These are phyloP conservation scores for Triticum urartu DNA, from an alignment of 176 grass and related monocot species.

Conservation along the genomic window DNA sequence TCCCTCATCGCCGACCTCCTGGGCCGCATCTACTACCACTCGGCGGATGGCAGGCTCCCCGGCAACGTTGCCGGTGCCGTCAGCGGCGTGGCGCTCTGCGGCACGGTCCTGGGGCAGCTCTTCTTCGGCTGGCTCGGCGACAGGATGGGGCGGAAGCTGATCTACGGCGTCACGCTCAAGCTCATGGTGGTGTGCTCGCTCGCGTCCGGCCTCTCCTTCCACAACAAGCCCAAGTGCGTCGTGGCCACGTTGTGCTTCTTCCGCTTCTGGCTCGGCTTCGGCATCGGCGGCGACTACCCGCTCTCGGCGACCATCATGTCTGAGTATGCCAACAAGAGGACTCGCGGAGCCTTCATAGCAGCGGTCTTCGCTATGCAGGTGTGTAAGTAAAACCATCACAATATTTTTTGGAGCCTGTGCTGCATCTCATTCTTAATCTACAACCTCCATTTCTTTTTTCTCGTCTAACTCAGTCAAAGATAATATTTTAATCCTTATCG, in stretches of 20 bases:
- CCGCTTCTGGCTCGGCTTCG: slow-evolving; percentile 1
- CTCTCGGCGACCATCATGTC: background rate
- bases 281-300: background rate
- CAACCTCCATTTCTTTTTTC: too few species aligned
- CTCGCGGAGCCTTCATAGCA: background rate
- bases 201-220: slow-evolving; percentile 7
- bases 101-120: slow-evolving; percentile 31
- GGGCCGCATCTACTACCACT: background rate
- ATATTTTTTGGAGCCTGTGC: too few species aligned
- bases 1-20: background rate
- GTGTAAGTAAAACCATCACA: background rate
- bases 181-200: slow-evolving; percentile 6
- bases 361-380: slow-evolving; percentile 4
- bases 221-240: background rate
- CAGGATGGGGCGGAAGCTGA: slow-evolving; percentile 27
- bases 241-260: background rate
- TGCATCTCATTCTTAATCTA: too few species aligned
- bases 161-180: background rate
- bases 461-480: too few species aligned
- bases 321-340: slow-evolving; percentile 1
- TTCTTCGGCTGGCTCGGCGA: slow-evolving; percentile 96
- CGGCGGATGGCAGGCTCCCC: background rate
- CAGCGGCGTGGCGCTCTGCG: background rate
- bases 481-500: too few species aligned
- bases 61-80: background rate